Evolutionary conservation across 768 basidiomycete genomes (phyloP).

Genomic region (Collybiopsis confluens): DNA sequence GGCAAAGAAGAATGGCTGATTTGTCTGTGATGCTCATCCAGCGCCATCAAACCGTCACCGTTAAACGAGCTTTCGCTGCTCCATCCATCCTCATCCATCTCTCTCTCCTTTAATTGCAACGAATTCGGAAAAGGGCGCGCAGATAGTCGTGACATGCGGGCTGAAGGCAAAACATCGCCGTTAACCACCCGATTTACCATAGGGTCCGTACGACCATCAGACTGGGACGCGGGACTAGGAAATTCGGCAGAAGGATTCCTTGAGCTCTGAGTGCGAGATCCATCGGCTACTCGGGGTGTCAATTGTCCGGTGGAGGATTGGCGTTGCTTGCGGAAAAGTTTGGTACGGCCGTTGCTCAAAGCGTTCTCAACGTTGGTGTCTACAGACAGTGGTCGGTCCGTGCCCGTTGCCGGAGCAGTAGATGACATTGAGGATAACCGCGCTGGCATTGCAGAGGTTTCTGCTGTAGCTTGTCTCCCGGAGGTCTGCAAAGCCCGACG

Average conservation of each 20-base stretch:
- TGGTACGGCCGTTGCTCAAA: slow-evolving; percentile 52
- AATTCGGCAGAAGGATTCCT: not conserved
- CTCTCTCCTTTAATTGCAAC: slow-evolving; percentile 26
- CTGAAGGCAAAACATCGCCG: slow-evolving; percentile 17
- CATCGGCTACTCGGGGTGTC: slow-evolving; percentile 26
- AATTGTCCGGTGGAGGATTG: slow-evolving; percentile 29
- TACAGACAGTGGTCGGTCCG: slow-evolving; percentile 59
- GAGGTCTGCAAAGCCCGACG: slow-evolving; percentile 48
- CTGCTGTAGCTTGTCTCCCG: slow-evolving; percentile 16
- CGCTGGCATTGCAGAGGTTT: slow-evolving; percentile 14
- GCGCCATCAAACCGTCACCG: slow-evolving; percentile 32
- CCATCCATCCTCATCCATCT: slow-evolving; percentile 37
- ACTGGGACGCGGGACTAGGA: not conserved
- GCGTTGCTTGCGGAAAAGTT: slow-evolving; percentile 49
- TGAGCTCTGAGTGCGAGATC: slow-evolving; percentile 24
- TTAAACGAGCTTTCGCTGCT: slow-evolving; percentile 63
- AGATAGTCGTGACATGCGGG: slow-evolving; percentile 38
- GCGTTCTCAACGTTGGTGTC: slow-evolving; percentile 80
- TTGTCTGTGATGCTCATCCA: slow-evolving; percentile 11
- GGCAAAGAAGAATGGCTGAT: slow-evolving; percentile 2
- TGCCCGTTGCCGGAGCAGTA: slow-evolving; percentile 34
- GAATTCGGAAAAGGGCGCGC: slow-evolving; percentile 39
- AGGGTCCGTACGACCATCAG: slow-evolving; percentile 3
- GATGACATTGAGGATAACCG: slow-evolving; percentile 15
- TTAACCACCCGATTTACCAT: not conserved